These are phyloP conservation scores for Fusarium coffeatum DNA, from an alignment of 2,329 filamentous ascomycete species.

Conservation along the genomic window DNA sequence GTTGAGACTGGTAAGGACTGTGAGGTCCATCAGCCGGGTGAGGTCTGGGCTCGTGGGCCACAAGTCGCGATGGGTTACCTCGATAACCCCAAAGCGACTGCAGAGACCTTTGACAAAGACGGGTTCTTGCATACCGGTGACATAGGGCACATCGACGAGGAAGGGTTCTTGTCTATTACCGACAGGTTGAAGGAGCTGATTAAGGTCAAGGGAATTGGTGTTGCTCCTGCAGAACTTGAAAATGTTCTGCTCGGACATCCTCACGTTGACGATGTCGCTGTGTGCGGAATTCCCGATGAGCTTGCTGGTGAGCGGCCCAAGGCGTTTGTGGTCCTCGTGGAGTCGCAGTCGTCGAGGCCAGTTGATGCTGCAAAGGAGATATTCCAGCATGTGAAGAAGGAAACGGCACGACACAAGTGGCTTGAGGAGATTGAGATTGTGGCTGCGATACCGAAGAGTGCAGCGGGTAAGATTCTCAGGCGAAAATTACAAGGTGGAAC, in stretches of 20 bases:
- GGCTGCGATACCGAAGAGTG: constrained; percentile 4
- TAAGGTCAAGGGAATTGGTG: constrained; percentile 12
- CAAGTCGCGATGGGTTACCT: constrained; percentile 17
- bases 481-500: background rate
- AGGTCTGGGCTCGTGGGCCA: constrained; percentile 1
- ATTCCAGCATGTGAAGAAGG: background rate
- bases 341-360: fast-evolving
- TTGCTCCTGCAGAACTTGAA: constrained; percentile 19
- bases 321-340: constrained; percentile 1
- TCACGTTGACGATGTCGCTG: background rate
- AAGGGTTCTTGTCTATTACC: background rate
- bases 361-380: background rate
- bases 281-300: background rate
- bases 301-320: background rate
- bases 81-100: background rate
- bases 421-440: constrained; percentile 16
- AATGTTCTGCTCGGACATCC: background rate
- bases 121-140: constrained; percentile 4
- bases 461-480: background rate
- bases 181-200: constrained; percentile 22
- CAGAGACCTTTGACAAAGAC: background rate
- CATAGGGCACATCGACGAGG: background rate
- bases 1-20: constrained; percentile 68
- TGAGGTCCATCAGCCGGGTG: constrained; percentile 67
- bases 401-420: constrained; percentile 4